phyloP scores from a whole-genome alignment of 2,329 filamentous ascomycete genomes.

The Colletotrichum sp. region DNA sequence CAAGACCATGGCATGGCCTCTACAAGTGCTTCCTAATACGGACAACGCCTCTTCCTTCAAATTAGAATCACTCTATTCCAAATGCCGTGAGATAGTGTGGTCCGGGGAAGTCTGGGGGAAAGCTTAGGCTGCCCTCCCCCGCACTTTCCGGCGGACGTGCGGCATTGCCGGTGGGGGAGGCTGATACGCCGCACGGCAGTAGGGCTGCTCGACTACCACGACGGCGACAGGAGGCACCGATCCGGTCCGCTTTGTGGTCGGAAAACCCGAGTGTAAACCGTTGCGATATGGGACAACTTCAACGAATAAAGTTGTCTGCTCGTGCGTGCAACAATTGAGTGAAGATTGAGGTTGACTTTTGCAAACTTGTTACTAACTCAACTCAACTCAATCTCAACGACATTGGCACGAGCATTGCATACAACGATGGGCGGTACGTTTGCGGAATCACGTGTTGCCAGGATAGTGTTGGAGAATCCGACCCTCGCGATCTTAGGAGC shows the following conservation, averaged over 20 bases:
- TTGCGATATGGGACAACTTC: too few species aligned
- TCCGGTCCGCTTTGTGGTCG: not conserved
- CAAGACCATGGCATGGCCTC: not conserved
- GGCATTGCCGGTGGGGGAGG: not conserved
- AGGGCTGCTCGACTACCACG: not conserved
- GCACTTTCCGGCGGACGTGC: not conserved
- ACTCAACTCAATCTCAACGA: not conserved
- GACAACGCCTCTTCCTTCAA: not conserved
- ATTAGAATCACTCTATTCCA: not conserved
- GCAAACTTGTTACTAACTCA: not conserved
- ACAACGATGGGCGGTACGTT: fast-evolving
- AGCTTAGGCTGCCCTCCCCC: not conserved
- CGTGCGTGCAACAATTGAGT: fast-evolving
- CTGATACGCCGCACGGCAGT: not conserved
- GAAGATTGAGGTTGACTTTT: fast-evolving
- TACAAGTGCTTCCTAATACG: fast-evolving
- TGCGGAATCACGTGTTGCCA: not conserved
- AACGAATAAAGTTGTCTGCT: not conserved
- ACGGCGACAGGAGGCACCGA: not conserved
- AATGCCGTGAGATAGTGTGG: not conserved
- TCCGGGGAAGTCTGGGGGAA: not conserved
- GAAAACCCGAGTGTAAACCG: not conserved
- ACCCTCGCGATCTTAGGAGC: not conserved
- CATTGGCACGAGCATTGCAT: not conserved
- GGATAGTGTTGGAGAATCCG: fast-evolving